Base-by-base conservation (phyloP, 176 grass and related monocot species). In the Avena sativa region DNA sequence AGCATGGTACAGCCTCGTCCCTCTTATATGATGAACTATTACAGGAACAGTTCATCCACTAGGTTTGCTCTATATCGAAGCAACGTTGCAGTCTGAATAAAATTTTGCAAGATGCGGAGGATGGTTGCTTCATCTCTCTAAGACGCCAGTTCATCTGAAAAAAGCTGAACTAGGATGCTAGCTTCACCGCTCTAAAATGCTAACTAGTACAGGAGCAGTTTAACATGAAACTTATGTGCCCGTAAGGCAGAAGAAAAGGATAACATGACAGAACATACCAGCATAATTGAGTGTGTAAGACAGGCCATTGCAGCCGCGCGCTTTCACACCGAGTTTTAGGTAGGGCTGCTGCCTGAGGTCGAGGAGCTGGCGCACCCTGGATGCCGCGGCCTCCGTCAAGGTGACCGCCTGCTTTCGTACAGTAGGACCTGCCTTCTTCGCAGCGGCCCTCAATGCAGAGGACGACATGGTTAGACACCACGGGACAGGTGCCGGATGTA, bases 251-350 rank as follows among this genome's bases (percentile, higher is more conserved):
- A n/a, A 51, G 2, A 14, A 51, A 51, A 51, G 49, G 49, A 51
- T 51, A 13, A 51, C 49, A 51, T 51, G 14, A 23, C 12, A 20
- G 71, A 69, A 7, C 11, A 23, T 89, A 93, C 95, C 89, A 5
- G 95, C 89, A 28, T 93, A 95, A 88, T 93, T 95, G 20, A 98
- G 91, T 17, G 91, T 89, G 88, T 95, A 98, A 14, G 95, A 98
- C 79, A 93, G 89, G 67, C 93, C 95, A 46, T 98, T 98, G 87
- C 91, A 95, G 3, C 95, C 93, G 3, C 91, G 91, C 4, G 93
- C 86, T 44, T 93, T 95, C 66, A 98, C 91, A 7, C 93, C 95
- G 19, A 98, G 86, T 2, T 79, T 74, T 34, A 98, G 91, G 34
- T 91, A 95, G 19, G 89, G 68, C 63, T 79, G 77, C 81, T 95